A percentile compares a stretch with the other conserved stretches of the same genome.
Conservation (phyloP, 306 rosid genomes). For the Canavalia gladiata region DNA sequence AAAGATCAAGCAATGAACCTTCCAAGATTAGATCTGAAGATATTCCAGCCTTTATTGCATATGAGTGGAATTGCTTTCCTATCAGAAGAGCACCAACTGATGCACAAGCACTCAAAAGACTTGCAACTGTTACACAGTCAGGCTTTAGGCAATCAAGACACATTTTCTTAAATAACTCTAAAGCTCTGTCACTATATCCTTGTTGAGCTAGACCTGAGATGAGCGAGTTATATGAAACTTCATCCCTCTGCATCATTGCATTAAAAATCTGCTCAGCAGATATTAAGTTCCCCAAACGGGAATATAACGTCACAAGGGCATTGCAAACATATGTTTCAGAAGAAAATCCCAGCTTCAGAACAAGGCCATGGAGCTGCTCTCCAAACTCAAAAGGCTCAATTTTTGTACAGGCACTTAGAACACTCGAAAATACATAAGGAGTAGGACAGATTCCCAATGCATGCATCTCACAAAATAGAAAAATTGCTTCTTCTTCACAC, state of each 20-base stretch:
- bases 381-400: conserved; percentile 60
- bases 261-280: conserved; percentile 72
- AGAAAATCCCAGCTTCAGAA: conserved; percentile 78
- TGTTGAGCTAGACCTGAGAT: conserved; percentile 87
- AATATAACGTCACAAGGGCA: conserved; percentile 82
- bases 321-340: conserved; percentile 84
- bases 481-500: conserved; percentile 73
- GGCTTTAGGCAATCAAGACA: conserved; percentile 71
- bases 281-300: conserved; percentile 66
- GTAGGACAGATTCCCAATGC: conserved; percentile 65
- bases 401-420: conserved; percentile 83
- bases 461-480: conserved; percentile 76
- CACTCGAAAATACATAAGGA: conserved; percentile 82
- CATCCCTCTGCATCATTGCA: conserved; percentile 69
- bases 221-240: conserved; percentile 86
- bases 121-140: conserved; percentile 82
- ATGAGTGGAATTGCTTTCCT: conserved; percentile 84
- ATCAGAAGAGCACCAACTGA: conserved; percentile 63
- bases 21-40: conserved; percentile 80
- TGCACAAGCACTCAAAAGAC: conserved; percentile 85
- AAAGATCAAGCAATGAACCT: conserved; percentile 91
- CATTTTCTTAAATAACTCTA: conserved; percentile 76
- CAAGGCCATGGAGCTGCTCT: conserved; percentile 81
- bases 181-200: conserved; percentile 69
- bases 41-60: conserved; percentile 81